phyloP scores from a whole-genome alignment of 129 eudicot genomes.

The Flaveria brownii region DNA sequence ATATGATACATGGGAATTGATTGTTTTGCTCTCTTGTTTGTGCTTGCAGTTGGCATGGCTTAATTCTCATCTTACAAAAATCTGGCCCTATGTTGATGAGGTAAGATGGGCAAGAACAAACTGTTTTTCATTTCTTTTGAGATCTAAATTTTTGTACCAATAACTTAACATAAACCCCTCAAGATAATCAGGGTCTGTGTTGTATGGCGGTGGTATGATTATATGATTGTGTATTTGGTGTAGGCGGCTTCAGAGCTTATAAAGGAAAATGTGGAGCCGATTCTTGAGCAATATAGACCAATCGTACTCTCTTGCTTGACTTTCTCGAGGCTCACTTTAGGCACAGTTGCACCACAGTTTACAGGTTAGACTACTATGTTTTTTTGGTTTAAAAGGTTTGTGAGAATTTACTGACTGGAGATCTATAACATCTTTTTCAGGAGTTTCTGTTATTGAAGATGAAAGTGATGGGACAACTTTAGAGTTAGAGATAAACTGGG shows the following conservation, averaged over 20 bases:
- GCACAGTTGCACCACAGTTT: conserved; percentile 94
- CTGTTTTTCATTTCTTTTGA: conserved; percentile 3
- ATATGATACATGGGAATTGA: conserved; percentile 13
- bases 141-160: neutral
- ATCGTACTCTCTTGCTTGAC: conserved; percentile 71
- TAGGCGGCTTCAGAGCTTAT: conserved; percentile 98
- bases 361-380: conserved; percentile 55
- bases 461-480: conserved; percentile 78
- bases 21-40: conserved; percentile 28
- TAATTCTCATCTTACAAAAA: conserved; percentile 79
- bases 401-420: neutral
- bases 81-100: conserved; percentile 91
- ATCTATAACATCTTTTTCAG: conserved; percentile 32
- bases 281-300: conserved; percentile 90
- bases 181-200: conserved; percentile 5
- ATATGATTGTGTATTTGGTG: conserved; percentile 18
- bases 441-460: conserved; percentile 79
- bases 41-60: conserved; percentile 82
- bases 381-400: neutral
- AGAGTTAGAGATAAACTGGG: conserved; percentile 98
- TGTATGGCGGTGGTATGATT: conserved; percentile 1
- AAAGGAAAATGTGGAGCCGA: conserved; percentile 85
- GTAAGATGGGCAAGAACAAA: conserved; percentile 28
- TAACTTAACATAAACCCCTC: neutral
- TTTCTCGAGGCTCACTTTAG: conserved; percentile 86